A percentile compares a stretch with the other conserved stretches of the same genome.
phyloP scores from a whole-genome alignment of 2,329 filamentous ascomycete species.

The Hymenoscyphus infarciens region DNA sequence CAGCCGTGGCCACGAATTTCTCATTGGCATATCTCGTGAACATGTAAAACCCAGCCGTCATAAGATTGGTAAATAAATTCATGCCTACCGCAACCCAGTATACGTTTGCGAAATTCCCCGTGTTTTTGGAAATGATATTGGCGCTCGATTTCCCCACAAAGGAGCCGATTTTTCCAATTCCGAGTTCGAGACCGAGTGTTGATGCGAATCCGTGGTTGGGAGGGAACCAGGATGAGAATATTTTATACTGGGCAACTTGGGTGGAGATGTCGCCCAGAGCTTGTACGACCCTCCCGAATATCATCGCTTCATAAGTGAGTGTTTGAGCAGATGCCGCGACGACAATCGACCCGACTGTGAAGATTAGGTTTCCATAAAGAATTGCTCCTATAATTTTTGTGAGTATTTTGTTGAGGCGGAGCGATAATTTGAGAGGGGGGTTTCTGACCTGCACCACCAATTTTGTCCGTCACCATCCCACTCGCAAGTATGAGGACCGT shows the following conservation, averaged over 20 bases:
- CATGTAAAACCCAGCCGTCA: slow-evolving; percentile 51
- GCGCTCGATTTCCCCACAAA: slow-evolving; percentile 59
- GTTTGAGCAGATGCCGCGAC: slow-evolving; percentile 55
- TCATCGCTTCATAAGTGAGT: slow-evolving; percentile 58
- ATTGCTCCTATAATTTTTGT: slow-evolving; percentile 40
- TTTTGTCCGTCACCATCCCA: slow-evolving; percentile 54
- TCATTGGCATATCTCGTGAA: slow-evolving; percentile 51
- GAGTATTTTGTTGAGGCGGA: neutral
- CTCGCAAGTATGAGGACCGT: slow-evolving; percentile 52
- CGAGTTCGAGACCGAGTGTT: slow-evolving; percentile 57
- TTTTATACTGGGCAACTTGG: slow-evolving; percentile 61
- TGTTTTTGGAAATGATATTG: slow-evolving; percentile 55
- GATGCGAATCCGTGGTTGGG: slow-evolving; percentile 60
- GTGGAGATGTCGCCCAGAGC: slow-evolving; percentile 61
- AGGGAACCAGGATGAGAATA: slow-evolving; percentile 63
- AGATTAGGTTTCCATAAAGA: slow-evolving; percentile 59
- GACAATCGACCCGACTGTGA: slow-evolving; percentile 54
- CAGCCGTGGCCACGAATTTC: slow-evolving; percentile 44
- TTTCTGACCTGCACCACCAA: slow-evolving; percentile 51
- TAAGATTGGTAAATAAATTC: slow-evolving; percentile 59
- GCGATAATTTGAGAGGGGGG: slow-evolving; percentile 4
- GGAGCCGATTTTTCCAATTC: slow-evolving; percentile 56
- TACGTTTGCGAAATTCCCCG: slow-evolving; percentile 58
- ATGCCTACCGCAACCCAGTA: slow-evolving; percentile 61
- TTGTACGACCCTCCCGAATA: slow-evolving; percentile 52